Evolutionary conservation across 1,284 basidiomycete genomes (phyloP), one percentile per base, ranked within the genome.

Genomic region (Neolentinus lepideus): DNA sequence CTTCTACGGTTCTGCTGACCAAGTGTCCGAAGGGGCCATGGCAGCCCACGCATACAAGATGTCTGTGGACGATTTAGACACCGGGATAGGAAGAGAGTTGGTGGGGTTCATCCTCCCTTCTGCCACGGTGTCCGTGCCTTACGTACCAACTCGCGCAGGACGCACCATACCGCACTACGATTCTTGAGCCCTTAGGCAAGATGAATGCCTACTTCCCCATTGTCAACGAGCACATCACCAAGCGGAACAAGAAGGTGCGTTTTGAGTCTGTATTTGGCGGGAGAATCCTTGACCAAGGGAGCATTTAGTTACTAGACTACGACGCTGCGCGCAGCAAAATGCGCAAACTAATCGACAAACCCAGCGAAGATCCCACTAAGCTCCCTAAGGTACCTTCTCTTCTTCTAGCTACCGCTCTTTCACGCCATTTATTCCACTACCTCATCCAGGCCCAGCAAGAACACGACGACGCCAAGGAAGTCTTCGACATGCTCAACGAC

Each of bases 41-140:
- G 92, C 95, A 1, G 92, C 92, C 1, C 94, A 98, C 67, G 90
- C 96, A 2, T 99, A 99, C 78, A 95, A 94, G 67, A 83, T 93
- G 33, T 90, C 94, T 0, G 91, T 97, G 3, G 94, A 98, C 62
- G 97, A 99, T 63, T 75, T 99, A 38, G 97, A 99, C 65, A 80
- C 83, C 2, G 88, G 87, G 36, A 87, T 96, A 33, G 83, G 84
- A 21, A 75, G 92, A 57, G 95, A 98, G 69, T 77, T 99, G 57
- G 93, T 94, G 61, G 56, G 85, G 68, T 14, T 25, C 26, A 27
- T 31, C 24, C 47, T 12, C 45, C 33, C 45, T 43, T 45, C 33
- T 25, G n/a, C 36, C 31, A 10, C 19, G 50, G 11, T 22, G 11
- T 11, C 26, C 50, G 21, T 16, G 9, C 33, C 9, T 9, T 36